Evolutionary conservation across 2,329 filamentous ascomycete genomes (phyloP).

Genomic region (Aspergillus sp.): DNA sequence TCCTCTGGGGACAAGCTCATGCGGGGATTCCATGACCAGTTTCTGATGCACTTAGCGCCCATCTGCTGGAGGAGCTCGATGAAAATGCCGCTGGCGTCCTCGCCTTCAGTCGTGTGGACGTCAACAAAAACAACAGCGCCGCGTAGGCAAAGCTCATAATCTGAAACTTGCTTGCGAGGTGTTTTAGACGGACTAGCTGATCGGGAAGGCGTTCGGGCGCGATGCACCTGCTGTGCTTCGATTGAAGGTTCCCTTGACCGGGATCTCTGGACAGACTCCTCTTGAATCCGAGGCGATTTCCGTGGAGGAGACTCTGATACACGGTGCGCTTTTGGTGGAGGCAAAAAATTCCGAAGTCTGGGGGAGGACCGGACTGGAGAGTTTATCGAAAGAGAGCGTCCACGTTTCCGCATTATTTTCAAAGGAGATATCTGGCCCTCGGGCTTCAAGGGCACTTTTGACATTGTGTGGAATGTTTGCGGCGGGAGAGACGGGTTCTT

Average conservation of each 20-base stretch:
- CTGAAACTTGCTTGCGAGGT: constrained; percentile 24
- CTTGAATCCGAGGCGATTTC: constrained; percentile 22
- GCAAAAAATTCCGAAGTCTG: constrained; percentile 24
- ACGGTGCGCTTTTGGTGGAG: constrained; percentile 23
- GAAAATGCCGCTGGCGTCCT: constrained; percentile 78
- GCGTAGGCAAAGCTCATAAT: constrained; percentile 51
- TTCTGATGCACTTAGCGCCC: constrained; percentile 75
- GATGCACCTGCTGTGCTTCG: neutral
- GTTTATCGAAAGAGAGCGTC: constrained; percentile 54
- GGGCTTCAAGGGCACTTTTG: constrained; percentile 73
- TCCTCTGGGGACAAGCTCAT: constrained; percentile 39
- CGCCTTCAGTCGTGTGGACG: constrained; percentile 77
- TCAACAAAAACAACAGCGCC: constrained; percentile 81
- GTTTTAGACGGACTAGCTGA: constrained; percentile 30
- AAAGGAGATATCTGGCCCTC: constrained; percentile 55
- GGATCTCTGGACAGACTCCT: constrained; percentile 21
- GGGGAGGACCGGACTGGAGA: constrained; percentile 36
- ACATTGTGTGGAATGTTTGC: constrained; percentile 68
- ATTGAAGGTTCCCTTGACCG: constrained; percentile 16
- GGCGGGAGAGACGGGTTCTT: constrained; percentile 48
- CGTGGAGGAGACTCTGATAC: constrained; percentile 28
- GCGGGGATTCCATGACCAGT: constrained; percentile 73
- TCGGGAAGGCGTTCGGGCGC: constrained; percentile 16
- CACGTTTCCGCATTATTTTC: constrained; percentile 47
- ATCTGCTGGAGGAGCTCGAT: constrained; percentile 75